Evolutionary conservation across 177 flowering plant genomes (phyloP), one percentile per base, ranked within the genome.

Genomic region (Vitis hybrid): DNA sequence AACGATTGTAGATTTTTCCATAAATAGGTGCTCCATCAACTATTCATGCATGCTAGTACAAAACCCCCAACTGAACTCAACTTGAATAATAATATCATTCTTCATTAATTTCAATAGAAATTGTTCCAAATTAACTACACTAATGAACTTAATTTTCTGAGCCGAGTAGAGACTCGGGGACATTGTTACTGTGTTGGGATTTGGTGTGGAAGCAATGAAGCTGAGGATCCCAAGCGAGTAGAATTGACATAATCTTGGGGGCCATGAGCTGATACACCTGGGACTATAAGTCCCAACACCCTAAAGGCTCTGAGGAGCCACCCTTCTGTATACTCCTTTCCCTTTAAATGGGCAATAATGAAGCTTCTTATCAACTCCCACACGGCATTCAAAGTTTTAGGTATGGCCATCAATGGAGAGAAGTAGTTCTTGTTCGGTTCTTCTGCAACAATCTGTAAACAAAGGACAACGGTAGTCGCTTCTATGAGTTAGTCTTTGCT

Each of bases 281-380:
- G 76, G 1, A 77, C 5, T 8, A 69, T 13, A 3, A 75, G 60
- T 1, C 78, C 83, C 2, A 66, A 3, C 1, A 67, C 31, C 64
- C 82, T 74, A 11, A 71, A 13, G 20, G 72, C 13, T 50, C 33
- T 26, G 0, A 74, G 70, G 52, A 73, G 5, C 56, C 70, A 60
- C 1, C 79, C 77, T 77, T 89, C 94, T 73, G 14, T 77, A 68
- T 81, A 90, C 1, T 76, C 81, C 8, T 64, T 51, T 31, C 92
- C 91, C 64, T 57, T 69, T 16, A 15, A 26, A 16, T 16, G 45
- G 1, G 71, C 62, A 29, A 84, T 76, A 0, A 71, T 67, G 69
- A 84, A 81, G 75, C 90, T 74, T 69, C 94, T 79, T 2, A 74
- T 45, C 29, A 88, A 33, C 78, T 90, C 90, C 81, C 78, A 76